Percentiles rank a stretch among this genome's conserved stretches.
These are phyloP conservation scores for Starmerella geochares DNA, from an alignment of 805 yeast species.

Conservation along the genomic window DNA sequence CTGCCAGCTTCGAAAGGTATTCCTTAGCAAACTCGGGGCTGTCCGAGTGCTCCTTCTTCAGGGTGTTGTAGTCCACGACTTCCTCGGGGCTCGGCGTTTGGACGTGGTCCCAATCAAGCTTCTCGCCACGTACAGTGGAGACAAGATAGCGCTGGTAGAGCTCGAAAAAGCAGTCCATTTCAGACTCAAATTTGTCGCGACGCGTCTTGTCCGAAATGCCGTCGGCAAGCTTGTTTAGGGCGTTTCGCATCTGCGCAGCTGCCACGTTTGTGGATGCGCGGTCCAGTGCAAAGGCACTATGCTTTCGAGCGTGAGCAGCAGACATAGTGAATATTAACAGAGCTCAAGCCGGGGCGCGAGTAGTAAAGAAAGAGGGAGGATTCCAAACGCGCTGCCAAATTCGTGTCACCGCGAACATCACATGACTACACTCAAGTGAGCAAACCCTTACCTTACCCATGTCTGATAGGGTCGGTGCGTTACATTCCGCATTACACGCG, in stretches of 20 bases:
- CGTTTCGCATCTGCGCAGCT: conserved; percentile 95
- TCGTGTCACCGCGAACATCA: neutral
- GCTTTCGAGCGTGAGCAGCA: conserved; percentile 18
- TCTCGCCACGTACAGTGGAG: conserved; percentile 76
- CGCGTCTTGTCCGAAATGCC: conserved; percentile 44
- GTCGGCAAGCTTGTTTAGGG: conserved; percentile 80
- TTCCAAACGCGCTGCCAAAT: neutral
- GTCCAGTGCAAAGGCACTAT: conserved; percentile 56
- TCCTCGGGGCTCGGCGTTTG: conserved; percentile 82
- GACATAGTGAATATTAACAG: conserved; percentile 3
- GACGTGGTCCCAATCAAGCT: conserved; percentile 91
- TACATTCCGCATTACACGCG: neutral
- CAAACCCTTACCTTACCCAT: conserved; percentile 3
- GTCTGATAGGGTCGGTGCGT: neutral
- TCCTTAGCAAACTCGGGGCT: conserved; percentile 29
- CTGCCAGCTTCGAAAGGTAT: conserved; percentile 76
- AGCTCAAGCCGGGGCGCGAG: neutral
- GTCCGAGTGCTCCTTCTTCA: conserved; percentile 34
- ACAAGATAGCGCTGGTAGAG: conserved; percentile 83
- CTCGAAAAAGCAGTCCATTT: conserved; percentile 90
- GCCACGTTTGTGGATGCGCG: conserved; percentile 90
- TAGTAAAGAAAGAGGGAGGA: neutral
- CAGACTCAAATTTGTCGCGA: conserved; percentile 59
- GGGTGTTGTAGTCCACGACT: conserved; percentile 65
- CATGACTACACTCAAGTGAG: neutral